phyloP scores from a whole-genome alignment of 2,329 filamentous ascomycete genomes.

The Talaromyces sp. region DNA sequence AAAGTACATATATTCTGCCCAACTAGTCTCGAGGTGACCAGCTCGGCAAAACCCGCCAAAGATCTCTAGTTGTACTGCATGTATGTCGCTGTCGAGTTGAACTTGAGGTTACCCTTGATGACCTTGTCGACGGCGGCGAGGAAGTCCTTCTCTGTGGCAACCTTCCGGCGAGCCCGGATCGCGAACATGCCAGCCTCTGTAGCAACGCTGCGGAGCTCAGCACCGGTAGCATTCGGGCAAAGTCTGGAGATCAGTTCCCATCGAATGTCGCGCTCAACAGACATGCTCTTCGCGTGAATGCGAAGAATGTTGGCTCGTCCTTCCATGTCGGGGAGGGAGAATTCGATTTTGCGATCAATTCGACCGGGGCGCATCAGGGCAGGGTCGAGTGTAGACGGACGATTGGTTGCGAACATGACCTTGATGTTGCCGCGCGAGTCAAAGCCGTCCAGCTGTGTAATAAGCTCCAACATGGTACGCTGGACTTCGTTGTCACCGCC shows the following conservation, averaged over 20 bases:
- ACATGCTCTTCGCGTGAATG: constrained; percentile 99
- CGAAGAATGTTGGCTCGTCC: constrained; percentile 95
- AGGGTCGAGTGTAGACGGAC: constrained; percentile 92
- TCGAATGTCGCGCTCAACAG: constrained; percentile 94
- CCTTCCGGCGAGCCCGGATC: constrained; percentile 89
- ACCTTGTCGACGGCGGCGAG: constrained; percentile 97
- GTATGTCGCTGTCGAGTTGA: constrained; percentile 97
- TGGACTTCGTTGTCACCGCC: constrained; percentile 98
- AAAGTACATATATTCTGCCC: constrained; percentile 30
- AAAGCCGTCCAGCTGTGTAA: constrained; percentile 95
- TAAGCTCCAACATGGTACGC: constrained; percentile 95
- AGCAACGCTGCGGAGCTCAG: constrained; percentile 91
- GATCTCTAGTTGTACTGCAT: constrained; percentile 90
- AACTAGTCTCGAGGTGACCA: constrained; percentile 21
- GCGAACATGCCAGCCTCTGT: constrained; percentile 99
- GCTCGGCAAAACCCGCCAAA: constrained; percentile 13
- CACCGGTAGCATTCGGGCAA: constrained; percentile 95
- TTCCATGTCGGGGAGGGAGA: constrained; percentile 93
- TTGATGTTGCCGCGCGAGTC: constrained; percentile 97
- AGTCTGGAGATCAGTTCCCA: constrained; percentile 98
- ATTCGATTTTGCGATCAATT: constrained; percentile 99
- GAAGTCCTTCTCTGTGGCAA: constrained; percentile 98
- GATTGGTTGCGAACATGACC: constrained; percentile 98
- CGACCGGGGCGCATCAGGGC: constrained; percentile 94
- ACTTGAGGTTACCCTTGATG: constrained; percentile 98